phyloP scores from a whole-genome alignment of 192 early-diverging fungal species.

The Geranomyces michiganensis region DNA sequence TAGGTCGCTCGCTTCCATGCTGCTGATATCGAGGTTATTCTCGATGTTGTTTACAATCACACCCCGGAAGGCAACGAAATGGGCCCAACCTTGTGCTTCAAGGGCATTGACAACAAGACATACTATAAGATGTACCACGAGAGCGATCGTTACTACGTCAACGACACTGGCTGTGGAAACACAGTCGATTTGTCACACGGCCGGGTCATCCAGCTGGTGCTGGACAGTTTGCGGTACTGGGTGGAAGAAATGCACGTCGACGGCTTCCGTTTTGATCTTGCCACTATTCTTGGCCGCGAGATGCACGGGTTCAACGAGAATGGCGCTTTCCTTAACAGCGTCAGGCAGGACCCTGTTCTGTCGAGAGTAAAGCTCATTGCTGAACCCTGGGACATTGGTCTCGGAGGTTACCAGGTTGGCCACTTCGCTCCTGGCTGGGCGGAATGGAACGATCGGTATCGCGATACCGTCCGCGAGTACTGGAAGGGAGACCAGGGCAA shows the following conservation, averaged over 20 bases:
- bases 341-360: conserved; percentile 35
- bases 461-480: conserved; percentile 32
- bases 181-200: conserved; percentile 34
- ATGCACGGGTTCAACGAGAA: conserved; percentile 34
- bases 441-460: conserved; percentile 35
- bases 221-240: conserved; percentile 32
- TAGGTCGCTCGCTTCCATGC: conserved; percentile 30
- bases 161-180: conserved; percentile 37
- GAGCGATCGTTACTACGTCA: conserved; percentile 34
- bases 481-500: conserved; percentile 31
- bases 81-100: conserved; percentile 36
- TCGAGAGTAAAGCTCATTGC: conserved; percentile 28
- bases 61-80: conserved; percentile 37
- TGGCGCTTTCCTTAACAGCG: conserved; percentile 32
- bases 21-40: conserved; percentile 31
- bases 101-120: conserved; percentile 38
- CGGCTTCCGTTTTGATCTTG: conserved; percentile 35
- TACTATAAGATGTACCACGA: conserved; percentile 37
- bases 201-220: conserved; percentile 29
- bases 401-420: conserved; percentile 36
- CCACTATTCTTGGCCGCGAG: conserved; percentile 32
- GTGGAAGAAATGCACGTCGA: conserved; percentile 38
- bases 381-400: conserved; percentile 35
- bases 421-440: conserved; percentile 35
- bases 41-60: conserved; percentile 38